Base-by-base conservation (phyloP, 2,329 filamentous ascomycete genomes). In the Arthrinium phaeospermum region DNA sequence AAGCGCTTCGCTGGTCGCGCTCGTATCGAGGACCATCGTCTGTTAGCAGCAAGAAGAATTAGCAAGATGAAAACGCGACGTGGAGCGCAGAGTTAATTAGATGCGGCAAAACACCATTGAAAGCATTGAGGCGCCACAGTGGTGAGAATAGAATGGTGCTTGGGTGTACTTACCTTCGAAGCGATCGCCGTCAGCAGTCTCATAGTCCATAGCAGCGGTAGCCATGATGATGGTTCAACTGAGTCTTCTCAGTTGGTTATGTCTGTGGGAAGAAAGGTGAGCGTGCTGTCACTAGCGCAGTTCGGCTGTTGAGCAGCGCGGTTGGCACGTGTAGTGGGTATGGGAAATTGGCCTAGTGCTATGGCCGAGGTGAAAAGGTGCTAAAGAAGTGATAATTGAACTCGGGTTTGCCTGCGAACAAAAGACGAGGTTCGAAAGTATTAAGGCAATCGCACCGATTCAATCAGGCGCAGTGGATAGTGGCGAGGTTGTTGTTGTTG, bases 141-240 rank as follows among this genome's bases (percentile, higher is more conserved):
- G 24, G 10, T 27, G 16, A 30, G 27, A 27, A 61, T 61, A 19
- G n/a, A 19, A 19, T 34, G 22, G 41, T n/a, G 22, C 22, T 46
- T 49, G 22, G 22, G 49, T 71, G 61, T 10, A 79, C 86, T 77
- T 84, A 92, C 91, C 91, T 79, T 92, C 90, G 76, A 91, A 92
- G 74, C 88, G 90, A 82, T 91, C 89, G 79, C 89, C 90, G 78
- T 90, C 91, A 75, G 90, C 89, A 80, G 88, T 89, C 82, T 92
- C 91, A 82, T 92, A 92, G 80, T 92, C 91, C 91, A 92, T 92
- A 76, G 90, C 88, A 57, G 89, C 90, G 75, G 90, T 91, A 72
- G 89, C 89, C 89, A 91, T 91, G 76, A 71, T 67, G 57, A 64
- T 64, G 34, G 57, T 64, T 64, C 41, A 41, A 37, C 68, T 57